These are phyloP conservation scores for Fusarium concolor DNA, from an alignment of 2,329 filamentous ascomycete genomes.

Conservation along the genomic window DNA sequence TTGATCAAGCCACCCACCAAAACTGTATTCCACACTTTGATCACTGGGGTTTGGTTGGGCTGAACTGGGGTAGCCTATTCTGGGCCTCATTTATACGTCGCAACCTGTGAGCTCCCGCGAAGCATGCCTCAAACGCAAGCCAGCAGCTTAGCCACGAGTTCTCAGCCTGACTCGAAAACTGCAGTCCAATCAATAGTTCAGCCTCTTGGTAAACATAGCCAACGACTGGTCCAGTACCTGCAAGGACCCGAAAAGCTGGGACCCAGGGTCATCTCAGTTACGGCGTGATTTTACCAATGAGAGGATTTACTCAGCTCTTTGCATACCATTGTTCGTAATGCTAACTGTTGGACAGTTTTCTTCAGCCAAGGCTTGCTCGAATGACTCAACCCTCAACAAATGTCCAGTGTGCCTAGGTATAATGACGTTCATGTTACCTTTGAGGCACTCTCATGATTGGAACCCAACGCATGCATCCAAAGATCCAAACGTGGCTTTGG, in stretches of 20 bases:
- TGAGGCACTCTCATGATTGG: conserved; percentile 30
- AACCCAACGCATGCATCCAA: conserved; percentile 30
- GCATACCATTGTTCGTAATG: background rate
- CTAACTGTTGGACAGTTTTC: background rate
- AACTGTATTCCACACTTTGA: conserved; percentile 12
- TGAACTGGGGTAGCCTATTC: conserved; percentile 5
- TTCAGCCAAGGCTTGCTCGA: background rate
- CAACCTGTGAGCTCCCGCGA: conserved; percentile 16
- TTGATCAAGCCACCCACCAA: conserved; percentile 24
- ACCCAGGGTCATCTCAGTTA: conserved; percentile 14
- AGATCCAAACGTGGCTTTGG: background rate
- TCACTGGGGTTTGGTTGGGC: conserved; percentile 14
- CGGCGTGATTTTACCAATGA: conserved; percentile 15
- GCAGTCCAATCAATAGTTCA: conserved; percentile 5
- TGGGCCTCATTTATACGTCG: conserved; percentile 34
- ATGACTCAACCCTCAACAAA: background rate
- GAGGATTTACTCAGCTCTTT: background rate
- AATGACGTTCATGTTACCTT: background rate
- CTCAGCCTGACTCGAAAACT: background rate
- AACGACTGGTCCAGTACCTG: conserved; percentile 4
- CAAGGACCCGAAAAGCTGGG: conserved; percentile 27
- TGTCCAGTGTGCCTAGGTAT: conserved; percentile 1
- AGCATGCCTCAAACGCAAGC: conserved; percentile 23
- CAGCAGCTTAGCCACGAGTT: conserved; percentile 12
- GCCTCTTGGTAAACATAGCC: background rate